A percentile compares a stretch with the other conserved stretches of the same genome.
These are phyloP conservation scores for Sporothrix humicola DNA, from an alignment of 2,329 filamentous ascomycete genomes.

Conservation along the genomic window DNA sequence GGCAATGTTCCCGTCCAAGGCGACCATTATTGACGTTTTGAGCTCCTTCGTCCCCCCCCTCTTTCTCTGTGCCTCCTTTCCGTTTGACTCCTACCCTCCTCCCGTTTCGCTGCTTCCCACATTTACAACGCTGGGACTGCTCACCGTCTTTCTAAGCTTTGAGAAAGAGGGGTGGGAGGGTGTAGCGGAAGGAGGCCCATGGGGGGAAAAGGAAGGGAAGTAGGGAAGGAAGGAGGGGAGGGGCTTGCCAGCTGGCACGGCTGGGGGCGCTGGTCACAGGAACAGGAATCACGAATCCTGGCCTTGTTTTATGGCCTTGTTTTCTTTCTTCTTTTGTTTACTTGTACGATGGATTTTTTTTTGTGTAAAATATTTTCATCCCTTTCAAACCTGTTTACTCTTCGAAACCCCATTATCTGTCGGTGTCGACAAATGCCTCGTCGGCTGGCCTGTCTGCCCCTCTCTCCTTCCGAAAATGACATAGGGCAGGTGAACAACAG, in stretches of 20 bases:
- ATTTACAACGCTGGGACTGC: not conserved
- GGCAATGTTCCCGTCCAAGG: not conserved
- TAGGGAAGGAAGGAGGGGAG: not conserved
- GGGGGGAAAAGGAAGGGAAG: not conserved
- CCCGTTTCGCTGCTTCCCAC: not conserved
- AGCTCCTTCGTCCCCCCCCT: not conserved
- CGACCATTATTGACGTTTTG: not conserved
- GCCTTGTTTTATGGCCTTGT: not conserved
- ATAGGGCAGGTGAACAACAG: not conserved
- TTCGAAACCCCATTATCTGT: not conserved
- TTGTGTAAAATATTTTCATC: not conserved
- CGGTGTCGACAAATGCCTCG: conserved; percentile 27
- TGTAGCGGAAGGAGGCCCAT: conserved; percentile 16
- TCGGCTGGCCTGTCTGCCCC: not conserved
- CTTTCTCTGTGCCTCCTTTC: not conserved
- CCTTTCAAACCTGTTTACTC: not conserved
- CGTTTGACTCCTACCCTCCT: conserved; percentile 7
- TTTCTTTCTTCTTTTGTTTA: not conserved
- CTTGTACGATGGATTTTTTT: not conserved
- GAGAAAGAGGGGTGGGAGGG: conserved; percentile 9
- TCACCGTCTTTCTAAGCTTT: conserved; percentile 29
- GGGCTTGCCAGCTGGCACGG: conserved; percentile 23
- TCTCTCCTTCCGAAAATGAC: conserved; percentile 24
- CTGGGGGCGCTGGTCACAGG: conserved; percentile 13
- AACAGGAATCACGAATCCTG: not conserved